These are phyloP conservation scores for Termitomyces sp. DNA, from an alignment of 1,284 basidiomycete species.

Conservation along the genomic window DNA sequence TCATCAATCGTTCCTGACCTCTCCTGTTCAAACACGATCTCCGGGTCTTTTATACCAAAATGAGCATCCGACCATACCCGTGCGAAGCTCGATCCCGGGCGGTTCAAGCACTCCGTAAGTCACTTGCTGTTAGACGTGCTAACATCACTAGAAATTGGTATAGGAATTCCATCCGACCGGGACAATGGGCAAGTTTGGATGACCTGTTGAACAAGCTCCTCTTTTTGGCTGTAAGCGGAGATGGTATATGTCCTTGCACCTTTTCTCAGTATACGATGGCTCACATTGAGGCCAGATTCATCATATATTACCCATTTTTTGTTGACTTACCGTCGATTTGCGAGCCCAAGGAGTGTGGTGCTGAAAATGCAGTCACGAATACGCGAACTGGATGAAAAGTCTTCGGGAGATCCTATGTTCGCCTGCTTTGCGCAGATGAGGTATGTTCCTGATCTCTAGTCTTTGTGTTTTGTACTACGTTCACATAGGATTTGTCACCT, in stretches of 20 bases:
- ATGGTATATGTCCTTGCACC: constrained; percentile 45
- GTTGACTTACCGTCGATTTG: constrained; percentile 74
- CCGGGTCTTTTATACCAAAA: constrained; percentile 49
- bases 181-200: constrained; percentile 68
- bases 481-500: constrained; percentile 64
- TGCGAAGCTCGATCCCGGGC: constrained; percentile 14
- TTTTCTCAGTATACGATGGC: constrained; percentile 9
- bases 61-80: constrained; percentile 36
- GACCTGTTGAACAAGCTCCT: constrained; percentile 73
- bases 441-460: constrained; percentile 31
- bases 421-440: constrained; percentile 80
- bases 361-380: constrained; percentile 81
- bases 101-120: constrained; percentile 29
- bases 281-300: constrained; percentile 44
- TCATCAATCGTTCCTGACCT: constrained; percentile 31
- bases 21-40: constrained; percentile 50
- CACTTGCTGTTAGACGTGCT: constrained; percentile 7
- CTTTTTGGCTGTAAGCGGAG: constrained; percentile 71
- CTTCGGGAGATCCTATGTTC: constrained; percentile 74
- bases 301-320: constrained; percentile 73
- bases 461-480: constrained; percentile 11
- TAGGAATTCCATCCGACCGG: constrained; percentile 44
- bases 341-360: constrained; percentile 68
- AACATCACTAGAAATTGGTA: background rate
- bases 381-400: constrained; percentile 60